Base-by-base conservation (phyloP, 2,329 filamentous ascomycete species). In the Colletotrichum sidae region DNA sequence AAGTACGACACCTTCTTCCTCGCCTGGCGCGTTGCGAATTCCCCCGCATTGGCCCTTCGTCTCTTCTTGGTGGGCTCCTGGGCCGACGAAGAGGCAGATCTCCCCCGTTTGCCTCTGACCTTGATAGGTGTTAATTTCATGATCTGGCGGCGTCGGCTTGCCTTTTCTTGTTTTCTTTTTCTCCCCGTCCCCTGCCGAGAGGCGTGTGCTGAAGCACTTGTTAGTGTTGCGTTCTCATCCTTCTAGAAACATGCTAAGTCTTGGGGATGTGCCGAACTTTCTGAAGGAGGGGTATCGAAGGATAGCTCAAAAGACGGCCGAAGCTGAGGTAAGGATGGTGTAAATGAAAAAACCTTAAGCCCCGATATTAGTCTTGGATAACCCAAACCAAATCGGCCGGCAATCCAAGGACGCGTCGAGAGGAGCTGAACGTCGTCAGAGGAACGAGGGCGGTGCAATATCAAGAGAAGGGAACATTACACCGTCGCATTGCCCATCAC, bases 91-190 rank as follows among this genome's bases (percentile, higher is more conserved):
- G 64, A 65, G n/a, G 64, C 25, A 52, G 62, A 12, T 41, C 49
- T 72, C 42, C 73, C 72, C 52, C 79, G 79, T 71, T 85, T 87
- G 62, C 84, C 81, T 47, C 80, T 78, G 60, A 85, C 74, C 49
- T 73, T 81, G 65, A 87, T 74, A 4, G 82, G 84, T 6, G 84
- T 86, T 55, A 85, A 78, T 47, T 77, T 74, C 82, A 85, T 85
- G 41, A 44, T 60, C 33, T n/a, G 46, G n/a, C 9, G 17, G 45
- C 25, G 34, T 41, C 11, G 47, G 39, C 46, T 34, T 35, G 35
- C 9, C 41, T 15, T 25, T 37, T 51, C 8, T 10, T 34, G n/a
- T n/a, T 13, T 25, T 33, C 11, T 39, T 49, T 25, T 50, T 50
- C 35, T 49, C 38, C 38, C 25, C 25, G 25, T 25, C 25, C 25